These are phyloP conservation scores for Geotrichum macrosporum DNA, from an alignment of 1,139 yeast genomes.

Conservation along the genomic window DNA sequence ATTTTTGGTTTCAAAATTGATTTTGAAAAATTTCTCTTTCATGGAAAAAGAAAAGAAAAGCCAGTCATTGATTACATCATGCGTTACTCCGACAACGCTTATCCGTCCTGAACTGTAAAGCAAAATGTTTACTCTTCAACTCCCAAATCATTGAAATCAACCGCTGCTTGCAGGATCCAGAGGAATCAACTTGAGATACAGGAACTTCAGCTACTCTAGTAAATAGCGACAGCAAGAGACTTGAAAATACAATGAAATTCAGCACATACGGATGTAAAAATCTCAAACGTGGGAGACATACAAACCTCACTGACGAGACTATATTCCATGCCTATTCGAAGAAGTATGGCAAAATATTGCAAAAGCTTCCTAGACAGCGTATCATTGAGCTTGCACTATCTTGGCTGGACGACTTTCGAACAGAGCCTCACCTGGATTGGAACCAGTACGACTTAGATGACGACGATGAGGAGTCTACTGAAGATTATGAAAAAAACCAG, in stretches of 20 bases:
- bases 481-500: constrained; percentile 8
- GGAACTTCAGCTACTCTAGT: no score
- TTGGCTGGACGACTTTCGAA: constrained; percentile 24
- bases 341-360: constrained; percentile 11
- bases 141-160: no score
- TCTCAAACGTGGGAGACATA: no score
- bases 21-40: constrained; percentile 6
- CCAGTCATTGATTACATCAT: background rate
- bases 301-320: constrained; percentile 14
- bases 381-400: constrained; percentile 22
- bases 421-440: constrained; percentile 22
- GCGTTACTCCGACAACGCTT: background rate
- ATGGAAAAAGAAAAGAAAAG: background rate
- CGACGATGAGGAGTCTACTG: constrained; percentile 10
- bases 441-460: constrained; percentile 4
- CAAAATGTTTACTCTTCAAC: background rate
- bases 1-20: background rate
- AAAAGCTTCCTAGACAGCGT: constrained; percentile 8
- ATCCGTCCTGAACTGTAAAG: background rate
- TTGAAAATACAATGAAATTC: no score
- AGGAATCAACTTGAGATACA: no score
- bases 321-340: constrained; percentile 18
- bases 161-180: no score
- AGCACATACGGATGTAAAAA: no score
- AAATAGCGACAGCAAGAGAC: background rate